Conservation (phyloP, 2,329 filamentous ascomycete species). For the Zalaria obscura region DNA sequence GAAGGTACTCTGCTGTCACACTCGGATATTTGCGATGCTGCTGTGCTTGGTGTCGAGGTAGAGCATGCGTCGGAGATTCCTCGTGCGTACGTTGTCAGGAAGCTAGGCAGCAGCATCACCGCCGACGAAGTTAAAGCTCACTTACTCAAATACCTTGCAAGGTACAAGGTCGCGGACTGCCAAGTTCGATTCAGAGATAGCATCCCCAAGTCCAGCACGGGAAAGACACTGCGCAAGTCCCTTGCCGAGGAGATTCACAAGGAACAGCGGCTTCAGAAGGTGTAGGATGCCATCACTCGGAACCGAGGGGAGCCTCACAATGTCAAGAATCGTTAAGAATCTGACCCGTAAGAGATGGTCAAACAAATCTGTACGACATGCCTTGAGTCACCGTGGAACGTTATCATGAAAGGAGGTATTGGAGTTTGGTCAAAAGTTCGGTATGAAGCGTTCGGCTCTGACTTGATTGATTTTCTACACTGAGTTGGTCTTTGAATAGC, state of each 20-base stretch:
- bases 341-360: too few species aligned
- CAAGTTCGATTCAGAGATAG: constrained; percentile 12
- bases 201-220: constrained; percentile 17
- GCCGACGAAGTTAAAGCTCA: constrained; percentile 15
- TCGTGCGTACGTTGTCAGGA: constrained; percentile 9
- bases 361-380: too few species aligned
- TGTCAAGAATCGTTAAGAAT: too few species aligned
- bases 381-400: too few species aligned
- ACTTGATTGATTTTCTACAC: too few species aligned
- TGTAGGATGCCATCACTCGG: too few species aligned
- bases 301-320: too few species aligned
- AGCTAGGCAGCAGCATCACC: constrained; percentile 1
- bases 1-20: constrained; percentile 15
- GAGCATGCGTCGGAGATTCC: constrained; percentile 8
- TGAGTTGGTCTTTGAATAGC: too few species aligned
- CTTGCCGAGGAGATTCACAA: constrained; percentile 2
- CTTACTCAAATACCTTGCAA: constrained; percentile 17
- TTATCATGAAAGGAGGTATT: too few species aligned
- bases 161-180: constrained; percentile 19
- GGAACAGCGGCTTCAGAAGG: background rate
- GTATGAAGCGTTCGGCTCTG: too few species aligned
- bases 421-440: too few species aligned
- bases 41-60: constrained; percentile 13
- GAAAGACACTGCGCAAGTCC: constrained; percentile 16
- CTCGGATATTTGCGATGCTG: constrained; percentile 13